A percentile compares a stretch with the other conserved stretches of the same genome.
Evolutionary conservation across 1,284 basidiomycete genomes (phyloP).

Genomic region (Pseudozyma tsukubaensis): DNA sequence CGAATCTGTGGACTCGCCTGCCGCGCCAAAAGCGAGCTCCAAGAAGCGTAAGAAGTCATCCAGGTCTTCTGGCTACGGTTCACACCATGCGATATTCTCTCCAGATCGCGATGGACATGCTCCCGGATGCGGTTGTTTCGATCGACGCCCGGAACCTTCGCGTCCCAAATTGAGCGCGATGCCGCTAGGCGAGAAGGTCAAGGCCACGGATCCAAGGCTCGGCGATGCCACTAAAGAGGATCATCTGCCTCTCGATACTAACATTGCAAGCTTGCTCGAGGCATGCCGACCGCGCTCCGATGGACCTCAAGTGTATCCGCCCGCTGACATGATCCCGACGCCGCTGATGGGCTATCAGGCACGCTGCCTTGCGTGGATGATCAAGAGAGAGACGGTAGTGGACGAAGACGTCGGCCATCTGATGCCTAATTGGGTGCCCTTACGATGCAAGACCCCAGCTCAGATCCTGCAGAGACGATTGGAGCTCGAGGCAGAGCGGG

Average conservation of each 20-base stretch:
- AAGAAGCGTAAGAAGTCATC: conserved; percentile 37
- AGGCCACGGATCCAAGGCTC: conserved; percentile 22
- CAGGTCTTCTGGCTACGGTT: background rate
- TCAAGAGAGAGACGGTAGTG: conserved; percentile 34
- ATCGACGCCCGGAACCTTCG: conserved; percentile 2
- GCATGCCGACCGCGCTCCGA: conserved; percentile 40
- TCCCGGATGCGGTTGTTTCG: conserved; percentile 5
- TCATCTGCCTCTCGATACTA: conserved; percentile 40
- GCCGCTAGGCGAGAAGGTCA: conserved; percentile 17
- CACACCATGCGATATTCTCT: no score
- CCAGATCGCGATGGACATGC: no score
- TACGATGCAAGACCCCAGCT: conserved; percentile 26
- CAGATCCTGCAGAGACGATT: conserved; percentile 22
- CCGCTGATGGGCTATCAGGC: conserved; percentile 46
- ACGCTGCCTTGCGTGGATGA: conserved; percentile 50
- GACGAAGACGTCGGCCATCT: conserved; percentile 35
- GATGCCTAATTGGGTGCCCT: conserved; percentile 46
- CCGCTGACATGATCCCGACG: conserved; percentile 37
- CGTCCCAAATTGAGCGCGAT: conserved; percentile 17
- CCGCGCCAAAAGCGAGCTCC: conserved; percentile 11
- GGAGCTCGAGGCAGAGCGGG: conserved; percentile 34
- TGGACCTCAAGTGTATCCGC: conserved; percentile 29
- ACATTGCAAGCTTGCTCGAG: conserved; percentile 46
- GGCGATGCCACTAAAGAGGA: conserved; percentile 25
- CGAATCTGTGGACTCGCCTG: conserved; percentile 27